Conservation (phyloP, 2,329 filamentous ascomycete species). For the Thelonectria rubi region DNA sequence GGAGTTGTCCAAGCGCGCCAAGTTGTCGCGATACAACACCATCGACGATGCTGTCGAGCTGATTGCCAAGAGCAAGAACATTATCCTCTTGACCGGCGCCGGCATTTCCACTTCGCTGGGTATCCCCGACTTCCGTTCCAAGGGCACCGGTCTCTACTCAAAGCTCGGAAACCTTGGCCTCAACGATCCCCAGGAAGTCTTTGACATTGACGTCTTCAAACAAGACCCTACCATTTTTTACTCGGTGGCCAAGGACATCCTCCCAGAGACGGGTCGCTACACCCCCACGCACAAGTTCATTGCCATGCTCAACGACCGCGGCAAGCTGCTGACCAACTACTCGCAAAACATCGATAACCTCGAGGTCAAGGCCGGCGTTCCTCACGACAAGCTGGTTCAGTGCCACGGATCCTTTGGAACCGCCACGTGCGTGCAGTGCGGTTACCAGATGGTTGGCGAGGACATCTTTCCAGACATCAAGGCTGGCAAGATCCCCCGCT, state of each 20-base stretch:
- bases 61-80: conserved; percentile 78
- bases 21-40: conserved; percentile 82
- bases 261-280: conserved; percentile 81
- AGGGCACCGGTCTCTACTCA: conserved; percentile 90
- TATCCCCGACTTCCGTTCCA: conserved; percentile 96
- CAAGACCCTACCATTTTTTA: conserved; percentile 92
- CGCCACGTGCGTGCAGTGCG: conserved; percentile 86
- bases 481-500: conserved; percentile 79
- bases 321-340: conserved; percentile 94
- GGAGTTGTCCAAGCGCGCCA: conserved; percentile 83
- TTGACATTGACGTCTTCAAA: conserved; percentile 87
- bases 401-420: conserved; percentile 97
- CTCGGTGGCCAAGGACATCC: conserved; percentile 87
- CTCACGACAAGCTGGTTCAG: conserved; percentile 84
- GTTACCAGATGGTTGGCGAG: conserved; percentile 76
- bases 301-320: conserved; percentile 83
- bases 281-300: conserved; percentile 97
- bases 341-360: conserved; percentile 99
- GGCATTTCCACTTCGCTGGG: conserved; percentile 97
- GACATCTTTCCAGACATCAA: conserved; percentile 82
- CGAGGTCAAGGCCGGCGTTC: conserved; percentile 85
- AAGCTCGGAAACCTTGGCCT: conserved; percentile 81
- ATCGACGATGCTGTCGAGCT: conserved; percentile 87
- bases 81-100: conserved; percentile 93
- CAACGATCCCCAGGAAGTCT: conserved; percentile 91